Conservation (phyloP, 1,284 basidiomycete species). For the Porogramme epimiltina region DNA sequence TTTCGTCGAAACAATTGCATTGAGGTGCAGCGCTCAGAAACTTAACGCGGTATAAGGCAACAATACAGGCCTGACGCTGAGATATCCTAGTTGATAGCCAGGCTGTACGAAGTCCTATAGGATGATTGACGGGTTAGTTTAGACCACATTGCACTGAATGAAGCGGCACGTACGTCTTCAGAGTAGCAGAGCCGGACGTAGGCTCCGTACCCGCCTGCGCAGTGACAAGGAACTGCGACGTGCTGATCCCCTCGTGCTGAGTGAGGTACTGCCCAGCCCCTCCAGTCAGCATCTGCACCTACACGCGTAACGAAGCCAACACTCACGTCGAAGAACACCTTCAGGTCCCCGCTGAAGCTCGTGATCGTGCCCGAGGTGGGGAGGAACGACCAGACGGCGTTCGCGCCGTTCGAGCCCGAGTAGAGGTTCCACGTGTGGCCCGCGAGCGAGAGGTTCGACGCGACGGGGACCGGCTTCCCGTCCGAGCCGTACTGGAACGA, state of each 20-base stretch:
- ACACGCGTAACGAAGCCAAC: neutral
- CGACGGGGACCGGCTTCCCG: constrained; percentile 51
- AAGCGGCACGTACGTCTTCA: constrained; percentile 46
- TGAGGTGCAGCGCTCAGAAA: too few species aligned
- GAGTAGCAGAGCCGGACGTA: constrained; percentile 53
- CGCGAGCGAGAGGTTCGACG: constrained; percentile 45
- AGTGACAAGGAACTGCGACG: constrained; percentile 53
- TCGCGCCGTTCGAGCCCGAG: constrained; percentile 57
- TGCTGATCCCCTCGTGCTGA: constrained; percentile 43
- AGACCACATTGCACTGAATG: neutral
- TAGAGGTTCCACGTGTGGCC: constrained; percentile 62
- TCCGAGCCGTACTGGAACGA: constrained; percentile 46
- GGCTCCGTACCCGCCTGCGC: constrained; percentile 60
- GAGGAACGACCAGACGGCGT: constrained; percentile 67
- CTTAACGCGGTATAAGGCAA: too few species aligned
- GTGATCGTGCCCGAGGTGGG: constrained; percentile 45
- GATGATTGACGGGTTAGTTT: neutral
- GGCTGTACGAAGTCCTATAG: constrained; percentile 42
- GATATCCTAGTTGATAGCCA: constrained; percentile 38
- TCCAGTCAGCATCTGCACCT: neutral
- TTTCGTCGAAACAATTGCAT: too few species aligned
- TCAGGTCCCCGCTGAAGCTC: constrained; percentile 58
- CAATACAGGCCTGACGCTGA: too few species aligned
- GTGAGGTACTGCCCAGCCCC: constrained; percentile 49
- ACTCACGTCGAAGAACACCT: constrained; percentile 53